Base-by-base conservation (phyloP, 139 green algal species). In the Chlorella sp. region DNA sequence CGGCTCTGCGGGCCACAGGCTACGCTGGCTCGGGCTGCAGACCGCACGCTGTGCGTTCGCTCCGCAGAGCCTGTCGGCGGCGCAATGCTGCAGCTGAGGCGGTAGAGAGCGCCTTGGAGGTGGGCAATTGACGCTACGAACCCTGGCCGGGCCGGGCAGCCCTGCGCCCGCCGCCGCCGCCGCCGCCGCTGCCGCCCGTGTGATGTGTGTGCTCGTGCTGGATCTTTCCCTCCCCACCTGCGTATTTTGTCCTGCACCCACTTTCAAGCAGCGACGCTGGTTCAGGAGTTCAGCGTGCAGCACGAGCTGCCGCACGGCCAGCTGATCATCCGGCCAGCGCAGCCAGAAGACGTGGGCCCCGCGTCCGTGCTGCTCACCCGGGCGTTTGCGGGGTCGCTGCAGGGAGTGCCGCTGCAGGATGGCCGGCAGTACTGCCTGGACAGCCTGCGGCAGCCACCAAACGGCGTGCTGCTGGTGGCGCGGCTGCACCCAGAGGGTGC, bases 321-420 rank as follows among this genome's bases (percentile, higher is more conserved):
- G 34, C 68, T 85, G 11, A 30, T 64, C 4, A 78, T 86, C 23
- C 81, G 69, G 16, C 55, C 70, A 34, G 47, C 36, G 0, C 20
- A 34, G 32, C 17, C 41, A 13, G 55, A 32, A 16, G 81, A 86
- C 70, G 81, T 86, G 15, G 70, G 70, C 7, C 18, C 81, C 39
- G 81, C 81, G 0, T 70, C 55, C 1, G 81, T 86, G 39, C 34
- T 86, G 34, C 69, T 86, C 25, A 86, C 81, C 0, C 68, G 81
- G 9, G 81, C 69, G 2, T 86, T 86, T 80, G 81, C 81, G 0
- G 56, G 38, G 25, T 80, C 70, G 32, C 9, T 26, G 18, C 56
- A 86, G 39, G 76, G 57, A 3, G 36, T 82, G 34, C 57, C 34
- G 15, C 34, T 86, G 2, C 15, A 38, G 9, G 67, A 80, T 34